Conservation (phyloP, 2,329 filamentous ascomycete genomes). For the Dendrostoma leiphaemia region DNA sequence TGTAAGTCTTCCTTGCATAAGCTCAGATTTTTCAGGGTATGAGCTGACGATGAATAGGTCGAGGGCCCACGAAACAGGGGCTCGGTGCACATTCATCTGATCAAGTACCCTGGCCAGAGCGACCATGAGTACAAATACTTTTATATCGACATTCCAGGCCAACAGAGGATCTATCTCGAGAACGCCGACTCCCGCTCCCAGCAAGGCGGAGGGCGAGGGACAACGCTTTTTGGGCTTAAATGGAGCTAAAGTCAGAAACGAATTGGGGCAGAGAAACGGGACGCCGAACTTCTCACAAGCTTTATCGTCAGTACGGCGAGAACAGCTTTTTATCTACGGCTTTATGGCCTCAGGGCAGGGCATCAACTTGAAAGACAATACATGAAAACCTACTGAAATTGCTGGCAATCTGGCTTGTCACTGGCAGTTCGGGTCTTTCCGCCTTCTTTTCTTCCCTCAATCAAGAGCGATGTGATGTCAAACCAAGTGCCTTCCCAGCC, state of each 20-base stretch:
- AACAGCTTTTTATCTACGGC: too few relatives aligned
- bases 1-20: constrained; percentile 54
- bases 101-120: constrained; percentile 60
- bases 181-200: constrained; percentile 47
- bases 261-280: background rate
- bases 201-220: constrained; percentile 34
- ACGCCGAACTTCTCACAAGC: too few relatives aligned
- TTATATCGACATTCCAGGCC: constrained; percentile 74
- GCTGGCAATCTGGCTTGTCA: too few relatives aligned
- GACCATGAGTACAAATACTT: constrained; percentile 80
- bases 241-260: constrained; percentile 42
- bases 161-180: constrained; percentile 64
- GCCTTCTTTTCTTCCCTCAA: too few relatives aligned
- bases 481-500: too few relatives aligned
- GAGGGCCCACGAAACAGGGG: constrained; percentile 75
- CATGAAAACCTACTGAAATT: too few relatives aligned
- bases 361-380: too few relatives aligned
- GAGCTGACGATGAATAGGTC: constrained; percentile 70
- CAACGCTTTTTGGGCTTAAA: constrained; percentile 61
- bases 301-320: too few relatives aligned
- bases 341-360: too few relatives aligned
- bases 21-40: constrained; percentile 68
- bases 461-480: too few relatives aligned
- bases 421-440: too few relatives aligned
- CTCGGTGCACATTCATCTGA: constrained; percentile 74